These are phyloP conservation scores for Helianthus tuberosus DNA, from an alignment of 129 eudicot species.

Conservation along the genomic window DNA sequence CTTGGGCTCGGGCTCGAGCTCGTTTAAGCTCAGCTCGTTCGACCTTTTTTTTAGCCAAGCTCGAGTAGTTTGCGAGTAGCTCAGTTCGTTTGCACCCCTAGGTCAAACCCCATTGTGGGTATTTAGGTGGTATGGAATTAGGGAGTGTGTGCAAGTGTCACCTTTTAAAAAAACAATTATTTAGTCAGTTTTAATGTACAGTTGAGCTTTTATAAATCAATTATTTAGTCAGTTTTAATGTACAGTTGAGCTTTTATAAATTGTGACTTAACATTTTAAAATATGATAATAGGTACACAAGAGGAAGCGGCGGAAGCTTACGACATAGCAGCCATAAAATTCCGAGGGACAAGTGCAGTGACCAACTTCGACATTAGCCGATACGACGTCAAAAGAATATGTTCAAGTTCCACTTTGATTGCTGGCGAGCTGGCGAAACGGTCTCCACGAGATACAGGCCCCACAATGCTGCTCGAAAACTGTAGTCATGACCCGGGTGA, in stretches of 20 bases:
- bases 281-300: slow-evolving; percentile 60
- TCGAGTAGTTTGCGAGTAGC: too few species aligned
- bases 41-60: too few species aligned
- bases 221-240: too few species aligned
- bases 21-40: too few species aligned
- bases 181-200: too few species aligned
- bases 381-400: slow-evolving; percentile 83
- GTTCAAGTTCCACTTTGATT: slow-evolving; percentile 83
- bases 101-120: too few species aligned
- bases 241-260: background rate
- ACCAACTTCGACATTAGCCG: slow-evolving; percentile 83
- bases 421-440: slow-evolving; percentile 80
- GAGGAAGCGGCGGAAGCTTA: slow-evolving; percentile 97
- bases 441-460: slow-evolving; percentile 36
- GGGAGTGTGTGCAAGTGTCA: too few species aligned
- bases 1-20: too few species aligned
- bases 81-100: too few species aligned
- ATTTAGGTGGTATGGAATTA: too few species aligned
- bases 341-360: slow-evolving; percentile 89
- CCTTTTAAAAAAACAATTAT: too few species aligned
- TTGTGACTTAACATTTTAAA: background rate
- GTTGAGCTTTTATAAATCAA: background rate
- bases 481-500: slow-evolving; percentile 34
- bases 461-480: slow-evolving; percentile 27
- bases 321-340: slow-evolving; percentile 93